Evolutionary conservation across 495 filamentous ascomycete genomes (phyloP).

Genomic region (Aspergillus conjunctus): DNA sequence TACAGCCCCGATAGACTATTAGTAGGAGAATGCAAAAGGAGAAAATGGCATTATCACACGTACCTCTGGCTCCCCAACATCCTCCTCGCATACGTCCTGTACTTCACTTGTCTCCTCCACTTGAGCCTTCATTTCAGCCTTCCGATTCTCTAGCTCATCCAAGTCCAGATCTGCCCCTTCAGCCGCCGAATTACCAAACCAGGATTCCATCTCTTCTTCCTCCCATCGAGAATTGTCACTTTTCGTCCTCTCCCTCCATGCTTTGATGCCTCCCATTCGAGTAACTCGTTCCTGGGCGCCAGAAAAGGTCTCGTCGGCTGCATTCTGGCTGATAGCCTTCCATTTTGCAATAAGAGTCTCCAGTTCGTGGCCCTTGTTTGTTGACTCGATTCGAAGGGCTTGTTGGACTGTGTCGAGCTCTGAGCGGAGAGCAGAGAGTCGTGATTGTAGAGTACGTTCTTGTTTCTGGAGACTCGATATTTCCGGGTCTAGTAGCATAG

Average conservation of each 20-base stretch:
- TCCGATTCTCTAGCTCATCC: conserved; percentile 29
- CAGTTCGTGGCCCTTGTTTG: conserved; percentile 50
- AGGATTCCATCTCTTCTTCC: conserved; percentile 32
- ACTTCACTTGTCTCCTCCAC: conserved; percentile 21
- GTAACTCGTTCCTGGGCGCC: conserved; percentile 45
- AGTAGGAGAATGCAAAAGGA: conserved; percentile 7
- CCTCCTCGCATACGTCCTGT: conserved; percentile 28
- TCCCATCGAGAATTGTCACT: conserved; percentile 39
- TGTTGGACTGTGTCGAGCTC: conserved; percentile 53
- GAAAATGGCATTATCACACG: conserved; percentile 27
- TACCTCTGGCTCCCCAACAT: conserved; percentile 40
- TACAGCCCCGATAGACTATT: neutral
- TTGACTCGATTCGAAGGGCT: conserved; percentile 51
- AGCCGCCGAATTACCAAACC: conserved; percentile 20
- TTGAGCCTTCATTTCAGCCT: conserved; percentile 32
- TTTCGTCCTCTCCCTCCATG: conserved; percentile 52
- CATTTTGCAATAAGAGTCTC: conserved; percentile 51
- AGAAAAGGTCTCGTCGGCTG: conserved; percentile 55
- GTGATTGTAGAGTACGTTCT: conserved; percentile 34
- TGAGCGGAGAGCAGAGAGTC: conserved; percentile 34
- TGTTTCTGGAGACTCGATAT: conserved; percentile 21
- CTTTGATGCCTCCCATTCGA: conserved; percentile 59
- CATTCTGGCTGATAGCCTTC: conserved; percentile 47
- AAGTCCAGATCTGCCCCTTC: conserved; percentile 29
- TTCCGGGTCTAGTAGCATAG: conserved; percentile 24